Conservation (phyloP, 768 basidiomycete species). For the Holtermannia corniformis region DNA sequence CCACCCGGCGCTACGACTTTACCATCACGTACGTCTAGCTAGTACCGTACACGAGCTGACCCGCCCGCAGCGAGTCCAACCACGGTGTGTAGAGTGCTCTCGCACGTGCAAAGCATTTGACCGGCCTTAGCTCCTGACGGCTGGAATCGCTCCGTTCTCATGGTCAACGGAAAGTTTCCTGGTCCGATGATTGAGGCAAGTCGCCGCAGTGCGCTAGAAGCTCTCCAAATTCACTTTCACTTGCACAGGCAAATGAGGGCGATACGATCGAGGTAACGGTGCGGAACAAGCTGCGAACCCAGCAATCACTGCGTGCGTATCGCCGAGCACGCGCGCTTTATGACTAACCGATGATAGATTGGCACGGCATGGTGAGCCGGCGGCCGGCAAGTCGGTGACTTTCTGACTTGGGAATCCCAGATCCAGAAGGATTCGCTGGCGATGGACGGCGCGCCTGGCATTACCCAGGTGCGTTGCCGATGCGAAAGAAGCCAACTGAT, state of each 20-base stretch:
- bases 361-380: constrained; percentile 32
- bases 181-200: background rate
- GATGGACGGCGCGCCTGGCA: constrained; percentile 25
- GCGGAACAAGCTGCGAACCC: constrained; percentile 18
- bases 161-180: constrained; percentile 18
- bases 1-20: constrained; percentile 11
- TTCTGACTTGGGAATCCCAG: too few species aligned
- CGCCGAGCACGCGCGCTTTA: background rate
- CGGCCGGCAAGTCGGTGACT: too few species aligned
- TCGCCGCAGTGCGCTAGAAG: background rate
- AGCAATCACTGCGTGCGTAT: constrained; percentile 18
- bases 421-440: constrained; percentile 20
- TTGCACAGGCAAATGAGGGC: constrained; percentile 30
- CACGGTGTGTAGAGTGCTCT: background rate
- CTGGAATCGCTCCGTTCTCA: constrained; percentile 12
- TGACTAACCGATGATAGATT: constrained; percentile 8
- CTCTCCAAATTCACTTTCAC: constrained; percentile 7
- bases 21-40: constrained; percentile 11
- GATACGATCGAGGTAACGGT: constrained; percentile 25
- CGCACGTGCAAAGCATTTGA: background rate
- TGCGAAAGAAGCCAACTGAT: too few species aligned
- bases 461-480: constrained; percentile 20
- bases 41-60: background rate
- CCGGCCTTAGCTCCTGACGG: constrained; percentile 19
- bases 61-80: background rate